Evolutionary conservation across 257 asterid species (phyloP).

Genomic region (Linaria vulgaris): DNA sequence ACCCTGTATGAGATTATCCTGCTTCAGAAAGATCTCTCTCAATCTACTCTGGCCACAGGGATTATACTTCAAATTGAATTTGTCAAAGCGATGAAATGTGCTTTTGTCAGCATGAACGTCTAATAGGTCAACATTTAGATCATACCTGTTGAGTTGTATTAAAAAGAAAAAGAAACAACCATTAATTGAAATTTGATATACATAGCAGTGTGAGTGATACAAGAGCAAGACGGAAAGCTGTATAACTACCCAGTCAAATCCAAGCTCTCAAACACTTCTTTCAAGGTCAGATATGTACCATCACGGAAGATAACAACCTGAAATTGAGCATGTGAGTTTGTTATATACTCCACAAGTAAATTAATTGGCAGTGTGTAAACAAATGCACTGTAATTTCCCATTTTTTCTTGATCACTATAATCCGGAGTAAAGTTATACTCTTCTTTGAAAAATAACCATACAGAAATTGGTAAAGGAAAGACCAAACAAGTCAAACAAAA

Average conservation of each 20-base stretch:
- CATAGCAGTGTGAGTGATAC: constrained; percentile 18
- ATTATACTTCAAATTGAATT: constrained; percentile 93
- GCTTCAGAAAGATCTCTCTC: constrained; percentile 94
- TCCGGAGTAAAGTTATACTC: constrained; percentile 14
- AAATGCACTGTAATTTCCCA: background rate
- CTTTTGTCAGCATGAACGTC: constrained; percentile 99
- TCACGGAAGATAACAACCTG: constrained; percentile 83
- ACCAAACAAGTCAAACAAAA: constrained; percentile 17
- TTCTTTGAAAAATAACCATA: constrained; percentile 10
- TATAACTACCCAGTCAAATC: constrained; percentile 74
- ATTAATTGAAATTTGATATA: constrained; percentile 22
- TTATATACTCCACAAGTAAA: constrained; percentile 6
- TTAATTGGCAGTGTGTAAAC: constrained; percentile 1
- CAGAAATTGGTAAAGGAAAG: constrained; percentile 6
- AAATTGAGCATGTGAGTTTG: constrained; percentile 22
- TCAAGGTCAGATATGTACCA: constrained; percentile 72
- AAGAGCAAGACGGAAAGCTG: constrained; percentile 17
- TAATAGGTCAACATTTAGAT: constrained; percentile 90
- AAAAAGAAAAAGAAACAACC: constrained; percentile 15
- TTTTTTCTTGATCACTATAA: constrained; percentile 3
- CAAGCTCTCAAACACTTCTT: constrained; percentile 81
- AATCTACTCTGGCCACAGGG: constrained; percentile 99
- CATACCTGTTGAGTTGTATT: constrained; percentile 54
- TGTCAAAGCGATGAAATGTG: constrained; percentile 99
- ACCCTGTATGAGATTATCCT: constrained; percentile 99